Evolutionary conservation across 768 basidiomycete species (phyloP), one percentile per base, ranked within the genome.

Genomic region (Rhizopogon salebrosus): DNA sequence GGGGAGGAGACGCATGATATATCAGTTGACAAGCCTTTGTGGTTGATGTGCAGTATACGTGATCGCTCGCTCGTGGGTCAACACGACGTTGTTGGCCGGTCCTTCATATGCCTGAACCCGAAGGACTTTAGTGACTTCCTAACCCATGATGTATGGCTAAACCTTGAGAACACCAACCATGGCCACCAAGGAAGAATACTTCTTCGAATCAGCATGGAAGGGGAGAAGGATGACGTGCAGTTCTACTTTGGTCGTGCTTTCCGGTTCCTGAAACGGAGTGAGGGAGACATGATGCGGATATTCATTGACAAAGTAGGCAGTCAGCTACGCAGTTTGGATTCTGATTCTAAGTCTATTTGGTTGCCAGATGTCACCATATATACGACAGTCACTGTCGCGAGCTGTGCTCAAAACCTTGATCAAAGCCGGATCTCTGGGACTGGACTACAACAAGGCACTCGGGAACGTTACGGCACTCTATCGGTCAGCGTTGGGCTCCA

Each of bases 1-100:
- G 92, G 97, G 97, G 94, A 98, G 55, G 95, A 99, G 68, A 92
- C 92, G 0, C 93, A 97, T 60, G 97, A 99, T 64, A 77, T 98
- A 10, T 92, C 94, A 0, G 89, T 98, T 13, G 89, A 93, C 41
- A 89, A 90, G 57, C 81, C 89, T n/a, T 76, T 98, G 3, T 99
- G 97, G 97, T 74, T 99, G 40, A 97, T 98, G 89, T 86, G 93
- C 46, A 95, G 93, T 56, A 81, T 98, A 34, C 84, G 93, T 52
- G 91, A 98, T 62, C 85, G 95, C 23, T 88, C 91, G 13, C 70
- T 95, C 41, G 78, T 95, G 13, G 94, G 94, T 41, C 95, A 95
- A 68, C 95, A 95, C 64, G 92, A 94, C 66, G 90, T 85, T 2
- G 81, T 95, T 37, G 95, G 95, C 22, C 80, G 95, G 45, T 85